phyloP scores from a whole-genome alignment of 2,329 filamentous ascomycete genomes.

The Alternaria metachromatica region DNA sequence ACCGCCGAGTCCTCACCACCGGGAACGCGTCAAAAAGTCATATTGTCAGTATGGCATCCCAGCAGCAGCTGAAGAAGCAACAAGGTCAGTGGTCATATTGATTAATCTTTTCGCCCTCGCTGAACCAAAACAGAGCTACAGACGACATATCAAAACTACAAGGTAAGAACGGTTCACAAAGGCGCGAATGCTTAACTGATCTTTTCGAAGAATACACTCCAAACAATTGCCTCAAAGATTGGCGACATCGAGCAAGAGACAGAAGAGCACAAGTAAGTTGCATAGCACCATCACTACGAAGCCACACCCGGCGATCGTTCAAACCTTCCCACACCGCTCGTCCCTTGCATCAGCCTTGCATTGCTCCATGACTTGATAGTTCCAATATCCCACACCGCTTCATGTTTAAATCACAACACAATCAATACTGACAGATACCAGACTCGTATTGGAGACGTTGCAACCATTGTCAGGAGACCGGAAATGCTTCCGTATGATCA shows the following conservation, averaged over 20 bases:
- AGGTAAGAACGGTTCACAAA: slow-evolving; percentile 32
- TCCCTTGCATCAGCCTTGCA: slow-evolving; percentile 18
- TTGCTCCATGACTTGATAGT: slow-evolving; percentile 5
- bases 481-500: slow-evolving; percentile 99
- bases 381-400: slow-evolving; percentile 27
- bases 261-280: slow-evolving; percentile 92
- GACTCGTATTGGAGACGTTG: slow-evolving; percentile 92
- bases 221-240: slow-evolving; percentile 94
- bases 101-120: neutral
- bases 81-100: slow-evolving; percentile 62
- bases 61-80: slow-evolving; percentile 71
- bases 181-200: neutral
- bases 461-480: slow-evolving; percentile 81
- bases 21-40: neutral
- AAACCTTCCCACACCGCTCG: slow-evolving; percentile 26
- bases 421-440: slow-evolving; percentile 50
- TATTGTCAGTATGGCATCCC: slow-evolving; percentile 54
- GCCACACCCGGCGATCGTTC: neutral
- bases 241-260: slow-evolving; percentile 97
- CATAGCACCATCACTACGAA: neutral
- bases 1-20: neutral
- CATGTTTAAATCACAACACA: neutral
- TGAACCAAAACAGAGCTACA: slow-evolving; percentile 70
- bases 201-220: slow-evolving; percentile 64
- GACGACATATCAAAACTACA: slow-evolving; percentile 78